Evolutionary conservation across 179 eudicot species (phyloP).

Genomic region (Corrigiola litoralis): DNA sequence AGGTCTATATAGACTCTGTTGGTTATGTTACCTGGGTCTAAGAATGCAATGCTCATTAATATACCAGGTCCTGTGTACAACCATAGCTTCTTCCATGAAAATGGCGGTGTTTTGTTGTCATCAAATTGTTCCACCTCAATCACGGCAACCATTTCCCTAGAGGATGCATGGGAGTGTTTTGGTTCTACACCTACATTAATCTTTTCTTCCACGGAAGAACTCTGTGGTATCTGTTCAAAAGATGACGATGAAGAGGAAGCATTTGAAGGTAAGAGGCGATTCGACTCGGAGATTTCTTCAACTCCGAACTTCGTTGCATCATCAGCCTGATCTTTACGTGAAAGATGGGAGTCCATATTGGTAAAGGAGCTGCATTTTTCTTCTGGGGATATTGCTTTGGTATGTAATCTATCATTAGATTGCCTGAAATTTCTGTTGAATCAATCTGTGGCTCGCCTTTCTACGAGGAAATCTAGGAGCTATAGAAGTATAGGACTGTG

Average conservation of each 20-base stretch:
- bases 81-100: slow-evolving; percentile 85
- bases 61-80: slow-evolving; percentile 73
- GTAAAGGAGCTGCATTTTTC: not conserved
- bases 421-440: not conserved
- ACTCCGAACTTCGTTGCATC: not conserved
- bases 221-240: not conserved
- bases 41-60: slow-evolving; percentile 75
- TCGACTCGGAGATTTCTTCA: not conserved
- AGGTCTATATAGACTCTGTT: too few relatives aligned
- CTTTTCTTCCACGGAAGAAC: not conserved
- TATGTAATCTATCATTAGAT: slow-evolving; percentile 9
- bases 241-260: not conserved
- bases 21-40: slow-evolving; percentile 90
- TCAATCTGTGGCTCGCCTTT: slow-evolving; percentile 1
- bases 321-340: not conserved
- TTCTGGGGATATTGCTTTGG: not conserved
- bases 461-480: not conserved
- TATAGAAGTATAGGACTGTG: not conserved
- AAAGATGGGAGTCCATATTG: slow-evolving; percentile 6
- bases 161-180: not conserved
- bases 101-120: slow-evolving; percentile 22
- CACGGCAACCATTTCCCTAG: not conserved
- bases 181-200: not conserved
- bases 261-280: slow-evolving; percentile 7
- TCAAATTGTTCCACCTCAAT: not conserved